phyloP scores from a whole-genome alignment of 2,329 filamentous ascomycete genomes.

The Talaromyces sp. region DNA sequence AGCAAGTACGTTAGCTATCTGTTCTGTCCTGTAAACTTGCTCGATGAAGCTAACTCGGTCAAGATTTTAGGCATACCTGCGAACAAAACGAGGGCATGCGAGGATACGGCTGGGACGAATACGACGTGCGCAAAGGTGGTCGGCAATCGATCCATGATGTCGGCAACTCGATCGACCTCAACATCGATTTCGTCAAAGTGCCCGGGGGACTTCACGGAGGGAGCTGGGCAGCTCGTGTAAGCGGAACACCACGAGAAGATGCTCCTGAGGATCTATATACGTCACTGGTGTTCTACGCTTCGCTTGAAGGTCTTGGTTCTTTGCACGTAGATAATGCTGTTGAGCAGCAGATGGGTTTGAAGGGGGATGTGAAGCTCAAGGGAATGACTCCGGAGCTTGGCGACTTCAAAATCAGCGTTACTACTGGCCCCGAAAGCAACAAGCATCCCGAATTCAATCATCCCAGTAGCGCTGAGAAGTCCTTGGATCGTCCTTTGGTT shows the following conservation, averaged over 20 bases:
- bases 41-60: conserved; percentile 1
- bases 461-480: conserved; percentile 63
- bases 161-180: conserved; percentile 82
- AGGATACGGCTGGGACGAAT: conserved; percentile 97
- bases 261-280: conserved; percentile 66
- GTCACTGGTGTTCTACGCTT: conserved; percentile 75
- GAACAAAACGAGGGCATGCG: conserved; percentile 92
- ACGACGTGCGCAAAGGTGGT: conserved; percentile 82
- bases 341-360: conserved; percentile 45
- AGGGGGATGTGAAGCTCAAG: conserved; percentile 62
- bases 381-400: conserved; percentile 71
- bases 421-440: conserved; percentile 63
- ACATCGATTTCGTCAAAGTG: conserved; percentile 89
- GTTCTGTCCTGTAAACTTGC: background rate
- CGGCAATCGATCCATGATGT: conserved; percentile 87
- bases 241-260: conserved; percentile 70
- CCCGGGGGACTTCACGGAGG: conserved; percentile 81
- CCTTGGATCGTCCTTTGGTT: conserved; percentile 71
- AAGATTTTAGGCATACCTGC: conserved; percentile 83
- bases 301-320: conserved; percentile 70
- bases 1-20: conserved; percentile 56
- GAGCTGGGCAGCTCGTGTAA: conserved; percentile 86
- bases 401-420: conserved; percentile 73
- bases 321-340: conserved; percentile 58
- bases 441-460: conserved; percentile 56